phyloP scores from a whole-genome alignment of 805 yeast genomes.

The Yarrowia sp. region DNA sequence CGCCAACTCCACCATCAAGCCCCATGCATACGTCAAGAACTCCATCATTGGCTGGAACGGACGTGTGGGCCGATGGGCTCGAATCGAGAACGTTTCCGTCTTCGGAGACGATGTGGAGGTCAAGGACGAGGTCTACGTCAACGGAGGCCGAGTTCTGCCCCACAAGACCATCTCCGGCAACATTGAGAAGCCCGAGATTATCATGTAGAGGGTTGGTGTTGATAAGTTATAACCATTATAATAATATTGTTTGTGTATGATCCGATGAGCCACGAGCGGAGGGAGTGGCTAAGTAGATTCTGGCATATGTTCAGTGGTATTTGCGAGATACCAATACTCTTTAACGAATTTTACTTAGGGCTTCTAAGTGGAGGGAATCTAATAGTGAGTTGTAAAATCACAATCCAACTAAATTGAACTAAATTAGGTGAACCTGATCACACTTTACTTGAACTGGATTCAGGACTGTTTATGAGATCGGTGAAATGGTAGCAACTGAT shows the following conservation, averaged over 20 bases:
- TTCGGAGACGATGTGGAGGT: constrained; percentile 99
- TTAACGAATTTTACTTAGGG: too few relatives aligned
- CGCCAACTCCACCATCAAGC: constrained; percentile 89
- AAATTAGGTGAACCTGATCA: too few relatives aligned
- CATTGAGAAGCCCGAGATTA: constrained; percentile 97
- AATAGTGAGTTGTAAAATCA: too few relatives aligned
- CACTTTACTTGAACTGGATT: too few relatives aligned
- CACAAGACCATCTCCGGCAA: constrained; percentile 96
- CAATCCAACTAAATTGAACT: too few relatives aligned
- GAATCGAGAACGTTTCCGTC: constrained; percentile 96
- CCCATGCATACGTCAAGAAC: constrained; percentile 97
- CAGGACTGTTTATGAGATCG: too few relatives aligned
- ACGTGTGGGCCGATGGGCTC: constrained; percentile 97
- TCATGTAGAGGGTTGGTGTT: constrained; percentile 66
- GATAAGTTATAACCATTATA: constrained; percentile 34
- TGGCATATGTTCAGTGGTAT: too few relatives aligned
- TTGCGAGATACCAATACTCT: too few relatives aligned
- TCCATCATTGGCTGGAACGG: constrained; percentile 99
- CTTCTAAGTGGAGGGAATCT: too few relatives aligned
- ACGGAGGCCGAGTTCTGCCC: constrained; percentile 99
- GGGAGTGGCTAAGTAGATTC: too few relatives aligned
- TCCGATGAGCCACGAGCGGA: too few relatives aligned
- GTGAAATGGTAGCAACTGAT: too few relatives aligned
- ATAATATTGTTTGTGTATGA: constrained; percentile 28
- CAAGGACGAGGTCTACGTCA: constrained; percentile 97